phyloP scores from a whole-genome alignment of 768 basidiomycete genomes.

The Rhizopogon vesiculosus region DNA sequence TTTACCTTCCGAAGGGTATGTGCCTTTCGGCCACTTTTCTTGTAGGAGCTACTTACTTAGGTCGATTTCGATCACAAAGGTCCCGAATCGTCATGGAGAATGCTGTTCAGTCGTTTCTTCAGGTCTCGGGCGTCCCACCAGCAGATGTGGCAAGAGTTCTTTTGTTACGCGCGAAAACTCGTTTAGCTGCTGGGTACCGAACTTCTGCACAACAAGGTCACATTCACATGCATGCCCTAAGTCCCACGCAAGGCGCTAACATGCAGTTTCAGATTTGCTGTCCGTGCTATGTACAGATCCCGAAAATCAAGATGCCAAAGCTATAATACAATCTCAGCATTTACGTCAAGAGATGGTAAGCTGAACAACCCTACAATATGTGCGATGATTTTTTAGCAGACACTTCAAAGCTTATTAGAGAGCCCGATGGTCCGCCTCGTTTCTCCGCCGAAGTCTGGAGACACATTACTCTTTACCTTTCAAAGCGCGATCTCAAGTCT shows the following conservation, averaged over 20 bases:
- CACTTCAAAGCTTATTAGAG: conserved; percentile 21
- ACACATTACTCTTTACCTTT: conserved; percentile 38
- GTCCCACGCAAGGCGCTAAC: not conserved
- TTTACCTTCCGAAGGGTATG: conserved; percentile 66
- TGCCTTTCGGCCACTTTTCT: conserved; percentile 5
- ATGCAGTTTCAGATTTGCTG: conserved; percentile 30
- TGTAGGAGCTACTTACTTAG: conserved; percentile 4
- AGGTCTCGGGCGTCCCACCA: conserved; percentile 47
- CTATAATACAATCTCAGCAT: conserved; percentile 47
- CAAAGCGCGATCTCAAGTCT: conserved; percentile 60
- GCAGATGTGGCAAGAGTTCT: conserved; percentile 55
- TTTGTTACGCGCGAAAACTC: conserved; percentile 61
- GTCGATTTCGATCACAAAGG: conserved; percentile 11
- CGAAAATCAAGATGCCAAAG: conserved; percentile 64
- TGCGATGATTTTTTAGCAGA: not conserved
- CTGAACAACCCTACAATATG: not conserved
- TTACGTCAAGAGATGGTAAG: conserved; percentile 54
- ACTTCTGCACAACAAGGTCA: conserved; percentile 65
- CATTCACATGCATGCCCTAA: not conserved
- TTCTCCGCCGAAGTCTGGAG: conserved; percentile 72
- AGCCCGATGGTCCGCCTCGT: conserved; percentile 42
- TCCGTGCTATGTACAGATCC: conserved; percentile 62
- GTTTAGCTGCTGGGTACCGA: conserved; percentile 54
- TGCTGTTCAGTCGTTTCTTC: conserved; percentile 51
- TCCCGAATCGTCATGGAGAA: conserved; percentile 40